Percentiles rank a stretch among this genome's conserved stretches.
Conservation (phyloP, 2,329 filamentous ascomycete genomes). For the Lachnellula suecica region DNA sequence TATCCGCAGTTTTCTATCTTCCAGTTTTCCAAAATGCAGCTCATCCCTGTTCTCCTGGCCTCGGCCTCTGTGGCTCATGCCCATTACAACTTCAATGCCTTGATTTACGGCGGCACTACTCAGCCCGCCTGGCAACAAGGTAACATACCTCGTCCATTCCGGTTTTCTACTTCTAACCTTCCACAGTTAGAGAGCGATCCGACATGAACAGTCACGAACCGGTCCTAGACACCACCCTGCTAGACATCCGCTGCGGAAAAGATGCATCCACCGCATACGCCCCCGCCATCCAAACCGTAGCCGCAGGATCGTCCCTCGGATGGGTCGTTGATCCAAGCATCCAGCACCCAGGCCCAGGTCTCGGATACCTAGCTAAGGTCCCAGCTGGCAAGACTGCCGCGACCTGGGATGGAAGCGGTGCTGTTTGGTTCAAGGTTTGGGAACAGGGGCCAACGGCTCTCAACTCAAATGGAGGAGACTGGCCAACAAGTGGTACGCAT, state of each 20-base stretch:
- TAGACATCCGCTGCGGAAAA: conserved; percentile 8
- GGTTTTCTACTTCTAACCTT: background rate
- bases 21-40: background rate
- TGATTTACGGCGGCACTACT: conserved; percentile 5
- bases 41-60: conserved; percentile 2
- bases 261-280: conserved; percentile 4
- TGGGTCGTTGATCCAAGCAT: conserved; percentile 37
- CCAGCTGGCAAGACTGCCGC: conserved; percentile 10
- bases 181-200: conserved; percentile 1
- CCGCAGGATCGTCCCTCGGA: conserved; percentile 1
- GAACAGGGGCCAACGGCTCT: conserved; percentile 27
- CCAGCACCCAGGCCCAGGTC: conserved; percentile 28
- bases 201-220: conserved; percentile 5
- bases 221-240: background rate
- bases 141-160: background rate
- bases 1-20: background rate
- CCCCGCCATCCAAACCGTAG: conserved; percentile 3
- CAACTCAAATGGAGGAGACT: background rate
- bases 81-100: conserved; percentile 8
- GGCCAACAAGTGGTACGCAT: background rate
- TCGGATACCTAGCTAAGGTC: conserved; percentile 11
- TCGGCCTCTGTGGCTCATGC: conserved; percentile 5
- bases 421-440: conserved; percentile 34
- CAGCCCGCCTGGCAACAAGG: conserved; percentile 4
- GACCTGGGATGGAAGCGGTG: conserved; percentile 15